A percentile compares a stretch with the other conserved stretches of the same genome.
Conservation (phyloP, 345 rosid genomes). For the Eucalyptus microcorys region DNA sequence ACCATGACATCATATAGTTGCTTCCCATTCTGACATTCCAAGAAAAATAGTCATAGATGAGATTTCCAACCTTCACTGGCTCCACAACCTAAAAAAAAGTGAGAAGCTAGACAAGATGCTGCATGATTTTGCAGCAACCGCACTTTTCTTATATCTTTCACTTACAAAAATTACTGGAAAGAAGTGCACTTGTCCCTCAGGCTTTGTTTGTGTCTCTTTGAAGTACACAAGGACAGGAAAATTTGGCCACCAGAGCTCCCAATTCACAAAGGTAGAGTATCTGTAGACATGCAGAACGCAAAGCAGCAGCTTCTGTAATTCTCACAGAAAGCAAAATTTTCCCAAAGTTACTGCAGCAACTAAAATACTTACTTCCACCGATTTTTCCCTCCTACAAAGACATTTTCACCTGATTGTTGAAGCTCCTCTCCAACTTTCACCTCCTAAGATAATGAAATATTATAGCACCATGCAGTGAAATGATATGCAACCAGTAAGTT, state of each 20-base stretch:
- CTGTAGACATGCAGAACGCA: conserved; percentile 5
- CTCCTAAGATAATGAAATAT: conserved; percentile 17
- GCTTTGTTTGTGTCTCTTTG: conserved; percentile 67
- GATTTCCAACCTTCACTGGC: neutral
- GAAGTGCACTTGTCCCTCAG: conserved; percentile 82
- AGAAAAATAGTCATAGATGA: neutral
- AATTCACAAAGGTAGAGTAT: conserved; percentile 62
- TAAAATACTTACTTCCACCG: conserved; percentile 60
- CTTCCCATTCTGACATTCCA: conserved; percentile 37
- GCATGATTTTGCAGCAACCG: neutral
- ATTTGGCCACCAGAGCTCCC: conserved; percentile 87
- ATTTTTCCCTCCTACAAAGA: conserved; percentile 64
- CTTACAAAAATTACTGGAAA: conserved; percentile 76
- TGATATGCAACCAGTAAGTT: neutral
- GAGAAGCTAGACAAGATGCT: neutral
- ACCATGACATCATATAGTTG: conserved; percentile 68
- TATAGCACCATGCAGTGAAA: neutral
- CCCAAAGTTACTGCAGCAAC: neutral
- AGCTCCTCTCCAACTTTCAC: conserved; percentile 65
- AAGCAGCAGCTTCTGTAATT: neutral
- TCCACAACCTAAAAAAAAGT: neutral
- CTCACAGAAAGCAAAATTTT: neutral
- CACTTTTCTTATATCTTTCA: neutral
- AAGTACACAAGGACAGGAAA: conserved; percentile 67
- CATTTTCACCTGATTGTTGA: conserved; percentile 63